Evolutionary conservation across 192 early-diverging fungal species (phyloP).

Genomic region (Backusella sp.): DNA sequence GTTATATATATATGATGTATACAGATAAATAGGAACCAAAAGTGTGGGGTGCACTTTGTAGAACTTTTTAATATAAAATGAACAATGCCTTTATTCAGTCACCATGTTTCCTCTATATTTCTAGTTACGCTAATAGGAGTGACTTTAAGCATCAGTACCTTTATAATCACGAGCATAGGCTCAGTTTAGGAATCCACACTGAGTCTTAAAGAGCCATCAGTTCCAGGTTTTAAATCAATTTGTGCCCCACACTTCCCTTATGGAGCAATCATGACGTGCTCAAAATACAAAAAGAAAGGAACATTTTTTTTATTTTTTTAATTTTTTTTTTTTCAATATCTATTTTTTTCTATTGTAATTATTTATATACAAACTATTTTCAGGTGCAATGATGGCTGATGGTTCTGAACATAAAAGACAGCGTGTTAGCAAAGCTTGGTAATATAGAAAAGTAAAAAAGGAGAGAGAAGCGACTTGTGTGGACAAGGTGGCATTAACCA

Average conservation of each 20-base stretch:
- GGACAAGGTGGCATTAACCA: background rate
- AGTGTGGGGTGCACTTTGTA: no score
- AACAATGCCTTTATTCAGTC: no score
- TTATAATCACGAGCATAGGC: background rate
- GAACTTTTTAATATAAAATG: no score
- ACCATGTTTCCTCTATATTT: background rate
- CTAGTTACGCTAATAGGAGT: background rate
- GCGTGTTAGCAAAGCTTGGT: conserved; percentile 25
- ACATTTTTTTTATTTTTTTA: background rate
- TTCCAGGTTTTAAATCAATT: conserved; percentile 8
- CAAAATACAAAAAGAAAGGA: conserved; percentile 5
- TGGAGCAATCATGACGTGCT: conserved; percentile 2
- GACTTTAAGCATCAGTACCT: background rate
- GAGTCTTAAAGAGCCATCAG: background rate
- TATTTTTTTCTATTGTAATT: background rate
- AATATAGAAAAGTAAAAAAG: background rate
- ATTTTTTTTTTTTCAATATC: background rate
- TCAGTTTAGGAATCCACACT: background rate
- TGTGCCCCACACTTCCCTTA: background rate
- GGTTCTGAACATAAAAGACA: conserved; percentile 11
- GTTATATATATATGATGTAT: background rate
- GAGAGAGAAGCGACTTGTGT: background rate
- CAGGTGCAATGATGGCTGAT: conserved; percentile 5
- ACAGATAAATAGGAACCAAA: background rate
- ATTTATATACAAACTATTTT: conserved; percentile 3